Base-by-base conservation (phyloP, 371 early-diverging fungal genomes). In the Mucor mucedo region DNA sequence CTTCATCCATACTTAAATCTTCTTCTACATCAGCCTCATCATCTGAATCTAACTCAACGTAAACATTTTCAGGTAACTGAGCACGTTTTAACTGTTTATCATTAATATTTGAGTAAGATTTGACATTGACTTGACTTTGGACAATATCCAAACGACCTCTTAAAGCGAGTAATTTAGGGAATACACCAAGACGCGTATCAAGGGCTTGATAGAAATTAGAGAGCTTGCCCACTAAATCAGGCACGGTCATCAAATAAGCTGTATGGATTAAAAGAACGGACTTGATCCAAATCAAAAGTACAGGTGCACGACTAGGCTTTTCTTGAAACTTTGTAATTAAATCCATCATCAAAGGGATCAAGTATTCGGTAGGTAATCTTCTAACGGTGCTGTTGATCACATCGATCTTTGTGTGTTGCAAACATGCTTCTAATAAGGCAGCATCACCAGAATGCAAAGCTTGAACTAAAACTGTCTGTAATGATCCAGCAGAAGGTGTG, bases 111-210 rank as follows among this genome's bases (percentile, higher is more conserved):
- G 79, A 76, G 47, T 77, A 72, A 41, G 76, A 70, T 52, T 87
- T 80, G 65, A 84, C 74, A 55, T 84, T 82, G 47, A 90, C 86
- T 75, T 92, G 93, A 50, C 78, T 80, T 68, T 87, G 81, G 2
- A 91, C 86, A 70, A 94, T 70, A 61, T 94, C 94, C 29, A 94
- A 77, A 28, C 93, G 85, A n/a, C 94, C 94, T 44, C 82, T 74
- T 48, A 94, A 72, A 55, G 84, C 80, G 32, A 88, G 70, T 54
- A 94, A 71, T 62, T 88, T 87, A 11, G 83, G 77, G 67, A 87
- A 88, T 13, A 84, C 84, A 13, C 70, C 65, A 2, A 84, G 75
- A 56, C 93, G 88, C 0, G 84, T 63, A 64, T 90, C 89, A 21
- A 94, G 65, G 5, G 89, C 86, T 64, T 86, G 86, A 73, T 94